Conservation (phyloP, 1,284 basidiomycete species). For the Neolentinus lepideus region DNA sequence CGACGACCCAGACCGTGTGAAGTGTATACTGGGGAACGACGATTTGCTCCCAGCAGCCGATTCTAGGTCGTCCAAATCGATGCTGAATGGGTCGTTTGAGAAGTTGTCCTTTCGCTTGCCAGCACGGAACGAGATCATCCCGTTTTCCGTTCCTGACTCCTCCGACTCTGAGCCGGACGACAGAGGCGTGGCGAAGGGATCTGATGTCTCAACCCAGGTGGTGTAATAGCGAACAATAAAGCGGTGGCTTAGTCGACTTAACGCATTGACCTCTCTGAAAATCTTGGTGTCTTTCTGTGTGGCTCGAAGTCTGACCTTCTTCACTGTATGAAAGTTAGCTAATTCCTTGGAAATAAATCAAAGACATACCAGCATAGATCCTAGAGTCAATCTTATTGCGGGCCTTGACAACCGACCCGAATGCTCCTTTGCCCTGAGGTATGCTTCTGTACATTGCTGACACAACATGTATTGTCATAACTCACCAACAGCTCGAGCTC, state of each 20-base stretch:
- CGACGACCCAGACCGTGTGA: conserved; percentile 39
- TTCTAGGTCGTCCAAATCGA: conserved; percentile 57
- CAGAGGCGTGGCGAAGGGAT: conserved; percentile 36
- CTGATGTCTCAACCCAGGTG: conserved; percentile 72
- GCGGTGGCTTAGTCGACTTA: conserved; percentile 83
- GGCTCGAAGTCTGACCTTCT: conserved; percentile 83
- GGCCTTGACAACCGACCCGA: conserved; percentile 92
- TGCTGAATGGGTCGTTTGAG: conserved; percentile 38
- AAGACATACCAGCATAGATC: conserved; percentile 59
- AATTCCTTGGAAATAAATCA: neutral
- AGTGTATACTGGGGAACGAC: conserved; percentile 78
- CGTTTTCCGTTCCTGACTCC: conserved; percentile 28
- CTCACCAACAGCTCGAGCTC: conserved; percentile 68
- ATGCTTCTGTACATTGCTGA: neutral
- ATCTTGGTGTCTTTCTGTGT: conserved; percentile 82
- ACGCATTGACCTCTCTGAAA: conserved; percentile 86
- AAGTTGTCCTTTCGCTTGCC: neutral
- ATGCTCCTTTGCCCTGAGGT: conserved; percentile 83
- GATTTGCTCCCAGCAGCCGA: conserved; percentile 40
- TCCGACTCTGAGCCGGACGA: conserved; percentile 32
- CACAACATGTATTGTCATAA: conserved; percentile 2
- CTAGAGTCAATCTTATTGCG: conserved; percentile 74
- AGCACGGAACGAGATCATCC: conserved; percentile 40
- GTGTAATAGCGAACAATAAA: conserved; percentile 90
- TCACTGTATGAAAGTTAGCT: conserved; percentile 39